Evolutionary conservation across 179 eudicot genomes (phyloP).

Genomic region (Heliamphora pulchella): DNA sequence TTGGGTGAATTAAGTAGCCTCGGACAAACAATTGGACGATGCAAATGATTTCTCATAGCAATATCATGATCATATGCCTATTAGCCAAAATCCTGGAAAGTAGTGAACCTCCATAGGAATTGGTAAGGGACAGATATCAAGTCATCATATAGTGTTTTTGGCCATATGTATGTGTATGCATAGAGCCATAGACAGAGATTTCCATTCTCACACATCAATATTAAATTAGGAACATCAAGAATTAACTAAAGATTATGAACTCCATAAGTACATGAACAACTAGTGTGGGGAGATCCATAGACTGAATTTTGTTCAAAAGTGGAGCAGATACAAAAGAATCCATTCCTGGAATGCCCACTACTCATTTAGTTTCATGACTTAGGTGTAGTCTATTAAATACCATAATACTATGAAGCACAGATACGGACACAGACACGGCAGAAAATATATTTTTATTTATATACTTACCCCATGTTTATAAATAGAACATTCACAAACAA

Average conservation of each 20-base stretch:
- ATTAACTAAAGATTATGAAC: not conserved
- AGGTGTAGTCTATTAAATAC: constrained; percentile 4
- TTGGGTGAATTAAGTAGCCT: not conserved
- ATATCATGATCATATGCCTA: not conserved
- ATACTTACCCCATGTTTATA: too few species aligned
- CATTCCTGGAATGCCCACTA: not conserved
- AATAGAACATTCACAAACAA: too few species aligned
- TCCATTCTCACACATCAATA: too few species aligned
- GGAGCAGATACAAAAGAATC: constrained; percentile 1
- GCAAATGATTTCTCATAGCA: not conserved
- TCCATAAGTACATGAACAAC: not conserved
- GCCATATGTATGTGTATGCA: not conserved
- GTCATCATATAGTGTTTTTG: not conserved
- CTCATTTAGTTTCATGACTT: not conserved
- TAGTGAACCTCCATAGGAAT: not conserved
- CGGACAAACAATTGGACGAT: not conserved
- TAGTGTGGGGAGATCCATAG: not conserved
- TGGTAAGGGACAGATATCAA: not conserved
- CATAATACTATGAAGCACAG: not conserved
- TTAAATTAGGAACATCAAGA: not conserved
- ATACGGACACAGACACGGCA: too few species aligned
- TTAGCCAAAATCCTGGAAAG: not conserved
- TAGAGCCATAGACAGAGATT: not conserved
- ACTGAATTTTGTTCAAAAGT: not conserved
- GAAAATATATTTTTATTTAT: too few species aligned